phyloP scores from a whole-genome alignment of 208 protist species.

The Acanthamoeba healyi region DNA sequence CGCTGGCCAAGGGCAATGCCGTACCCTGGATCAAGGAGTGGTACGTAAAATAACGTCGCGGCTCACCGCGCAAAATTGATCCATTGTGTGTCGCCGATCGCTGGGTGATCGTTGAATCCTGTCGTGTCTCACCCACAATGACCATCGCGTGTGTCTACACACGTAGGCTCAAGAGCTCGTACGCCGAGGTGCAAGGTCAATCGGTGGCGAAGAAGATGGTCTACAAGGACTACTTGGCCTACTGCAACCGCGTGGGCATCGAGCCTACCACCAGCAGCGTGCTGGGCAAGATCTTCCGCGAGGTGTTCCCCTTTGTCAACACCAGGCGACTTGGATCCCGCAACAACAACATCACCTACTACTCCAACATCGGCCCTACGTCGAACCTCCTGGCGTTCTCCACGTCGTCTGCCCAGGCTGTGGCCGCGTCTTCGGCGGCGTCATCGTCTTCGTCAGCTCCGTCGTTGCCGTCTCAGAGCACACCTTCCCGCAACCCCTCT shows the following conservation, averaged over 20 bases:
- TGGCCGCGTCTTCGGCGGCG: neutral
- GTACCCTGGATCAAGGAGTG: conserved; percentile 70
- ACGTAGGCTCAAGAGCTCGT: conserved; percentile 35
- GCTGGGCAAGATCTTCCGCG: conserved; percentile 66
- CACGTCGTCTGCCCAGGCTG: neutral
- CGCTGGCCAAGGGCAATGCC: conserved; percentile 53
- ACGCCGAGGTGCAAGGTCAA: conserved; percentile 43
- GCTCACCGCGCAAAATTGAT: no score
- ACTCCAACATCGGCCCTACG: conserved; percentile 56
- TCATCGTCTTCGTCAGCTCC: neutral
- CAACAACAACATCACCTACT: conserved; percentile 71
- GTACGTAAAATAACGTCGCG: neutral
- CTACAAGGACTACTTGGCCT: conserved; percentile 62
- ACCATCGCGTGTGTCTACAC: neutral
- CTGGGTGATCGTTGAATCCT: no score
- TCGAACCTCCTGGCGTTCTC: conserved; percentile 3
- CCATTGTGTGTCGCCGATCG: no score
- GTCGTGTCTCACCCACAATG: neutral
- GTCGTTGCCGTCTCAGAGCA: neutral
- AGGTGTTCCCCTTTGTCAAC: conserved; percentile 59
- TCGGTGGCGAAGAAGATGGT: conserved; percentile 66
- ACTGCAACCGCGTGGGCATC: conserved; percentile 66
- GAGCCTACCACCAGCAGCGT: conserved; percentile 59
- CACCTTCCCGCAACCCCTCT: no score
- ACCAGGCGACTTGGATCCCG: conserved; percentile 15